Percentiles rank a stretch among this genome's conserved stretches.
These are phyloP conservation scores for Chlamydomonas applanata DNA, from an alignment of 139 green algal species.

Conservation along the genomic window DNA sequence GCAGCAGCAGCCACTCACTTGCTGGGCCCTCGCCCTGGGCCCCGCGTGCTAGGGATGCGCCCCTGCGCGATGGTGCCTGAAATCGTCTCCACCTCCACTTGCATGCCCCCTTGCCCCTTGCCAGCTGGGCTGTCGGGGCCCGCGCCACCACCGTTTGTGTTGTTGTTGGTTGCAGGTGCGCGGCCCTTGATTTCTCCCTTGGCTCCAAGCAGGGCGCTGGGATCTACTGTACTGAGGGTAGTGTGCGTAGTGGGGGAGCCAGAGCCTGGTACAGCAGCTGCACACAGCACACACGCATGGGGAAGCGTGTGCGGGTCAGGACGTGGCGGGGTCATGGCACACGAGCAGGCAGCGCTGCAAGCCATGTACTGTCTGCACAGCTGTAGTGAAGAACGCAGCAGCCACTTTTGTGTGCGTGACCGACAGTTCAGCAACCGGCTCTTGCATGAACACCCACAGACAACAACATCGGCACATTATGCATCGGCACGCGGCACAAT, in stretches of 20 bases:
- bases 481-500: too few relatives aligned
- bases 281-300: neutral
- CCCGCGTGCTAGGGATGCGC: conserved; percentile 10
- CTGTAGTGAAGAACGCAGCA: too few relatives aligned
- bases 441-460: too few relatives aligned
- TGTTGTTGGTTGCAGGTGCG: neutral
- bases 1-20: conserved; percentile 8
- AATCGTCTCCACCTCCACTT: conserved; percentile 43
- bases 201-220: neutral
- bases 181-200: conserved; percentile 5
- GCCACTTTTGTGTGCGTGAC: too few relatives aligned
- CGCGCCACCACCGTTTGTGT: neutral
- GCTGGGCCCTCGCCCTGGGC: conserved; percentile 3
- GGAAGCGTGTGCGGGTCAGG: too few relatives aligned
- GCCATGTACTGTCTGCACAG: too few relatives aligned
- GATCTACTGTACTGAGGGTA: neutral
- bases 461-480: too few relatives aligned
- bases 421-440: too few relatives aligned
- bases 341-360: too few relatives aligned
- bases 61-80: conserved; percentile 22
- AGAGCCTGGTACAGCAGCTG: neutral
- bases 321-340: too few relatives aligned
- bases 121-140: neutral
- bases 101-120: neutral
- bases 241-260: neutral